Base-by-base conservation (phyloP, 1,284 basidiomycete species). In the Meira nashicola region DNA sequence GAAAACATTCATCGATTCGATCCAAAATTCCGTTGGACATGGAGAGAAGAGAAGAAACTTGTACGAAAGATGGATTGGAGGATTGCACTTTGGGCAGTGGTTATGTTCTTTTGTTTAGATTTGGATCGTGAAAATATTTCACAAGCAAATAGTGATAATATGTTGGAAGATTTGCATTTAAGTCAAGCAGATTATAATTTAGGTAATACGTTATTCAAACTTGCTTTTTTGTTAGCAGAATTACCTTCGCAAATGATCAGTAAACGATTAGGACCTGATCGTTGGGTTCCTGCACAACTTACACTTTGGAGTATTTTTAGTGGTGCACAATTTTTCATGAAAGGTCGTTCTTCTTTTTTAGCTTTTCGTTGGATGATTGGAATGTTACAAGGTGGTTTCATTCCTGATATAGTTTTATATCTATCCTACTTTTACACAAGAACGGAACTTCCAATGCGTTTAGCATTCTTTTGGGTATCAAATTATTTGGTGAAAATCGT, bases 1-100 rank as follows among this genome's bases (percentile, higher is more conserved):
- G 87, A 88, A 74, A 87, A 86, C 66, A 61, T 81, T 0, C 85
- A 87, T 66, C 81, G 85, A 8, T 88, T 89, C 65, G 85, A 89
- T 68, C 83, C 84, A 0, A 74, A 80, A 12, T 85, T 85, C 28
- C 82, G 87, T 4, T 89, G 87, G 87, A 88, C 86, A 0, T 83
- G 82, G 71, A 74, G 83, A 37, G 87, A 89, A 70, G 87, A 89
- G 75, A 80, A 78, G 70, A 84, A 17, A 14, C 25, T 59, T 43
- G 17, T 59, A 6, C 25, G 50, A 3, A 44, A 46, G 38, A 23
- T 63, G 15, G 59, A 80, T 3, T 46, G 59, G 0, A 64, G 78
- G n/a, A 77, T 70, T 49, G 60, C 73, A 14, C 69, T 70, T 65
- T 51, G 7, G 5, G 58, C 55, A 10, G 57, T 64, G 39, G 76